Conservation (phyloP, 441 rosid species). For the Bruguiera hainesii region DNA sequence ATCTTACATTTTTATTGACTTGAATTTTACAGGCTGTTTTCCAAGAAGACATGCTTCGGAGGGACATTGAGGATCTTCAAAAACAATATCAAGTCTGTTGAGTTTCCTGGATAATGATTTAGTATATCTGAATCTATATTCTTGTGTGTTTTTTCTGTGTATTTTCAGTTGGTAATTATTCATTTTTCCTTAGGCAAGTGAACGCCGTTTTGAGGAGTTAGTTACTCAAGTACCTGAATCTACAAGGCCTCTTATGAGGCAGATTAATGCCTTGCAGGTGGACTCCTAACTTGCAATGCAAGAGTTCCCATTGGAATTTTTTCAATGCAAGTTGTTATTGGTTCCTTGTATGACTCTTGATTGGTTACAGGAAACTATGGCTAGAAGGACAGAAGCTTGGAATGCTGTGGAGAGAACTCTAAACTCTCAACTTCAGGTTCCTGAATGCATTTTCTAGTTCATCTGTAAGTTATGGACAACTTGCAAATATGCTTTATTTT, state of each 20-base stretch:
- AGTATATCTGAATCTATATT: not conserved
- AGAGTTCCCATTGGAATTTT: conserved; percentile 14
- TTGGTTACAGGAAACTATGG: conserved; percentile 71
- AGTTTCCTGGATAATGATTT: conserved; percentile 14
- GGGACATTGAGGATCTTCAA: conserved; percentile 89
- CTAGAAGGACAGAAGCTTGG: conserved; percentile 96
- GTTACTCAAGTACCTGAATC: conserved; percentile 97
- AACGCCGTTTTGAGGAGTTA: conserved; percentile 98
- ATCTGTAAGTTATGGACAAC: conserved; percentile 2
- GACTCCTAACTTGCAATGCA: conserved; percentile 9
- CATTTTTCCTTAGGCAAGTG: conserved; percentile 61
- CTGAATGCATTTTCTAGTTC: conserved; percentile 17
- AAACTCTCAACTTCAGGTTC: conserved; percentile 83
- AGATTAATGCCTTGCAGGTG: conserved; percentile 98
- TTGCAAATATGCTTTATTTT: conserved; percentile 16
- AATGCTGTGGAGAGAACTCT: conserved; percentile 91
- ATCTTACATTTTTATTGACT: conserved; percentile 16
- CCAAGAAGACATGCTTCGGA: conserved; percentile 71
- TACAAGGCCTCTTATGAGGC: conserved; percentile 94
- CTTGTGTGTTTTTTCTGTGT: conserved; percentile 11
- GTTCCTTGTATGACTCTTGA: conserved; percentile 16
- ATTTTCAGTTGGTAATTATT: conserved; percentile 9
- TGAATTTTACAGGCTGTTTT: conserved; percentile 56
- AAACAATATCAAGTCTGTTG: conserved; percentile 80
- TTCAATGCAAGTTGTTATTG: conserved; percentile 8